Evolutionary conservation across 371 early-diverging fungal genomes (phyloP), one percentile per base, ranked within the genome.

Genomic region (Mucor racemosus): DNA sequence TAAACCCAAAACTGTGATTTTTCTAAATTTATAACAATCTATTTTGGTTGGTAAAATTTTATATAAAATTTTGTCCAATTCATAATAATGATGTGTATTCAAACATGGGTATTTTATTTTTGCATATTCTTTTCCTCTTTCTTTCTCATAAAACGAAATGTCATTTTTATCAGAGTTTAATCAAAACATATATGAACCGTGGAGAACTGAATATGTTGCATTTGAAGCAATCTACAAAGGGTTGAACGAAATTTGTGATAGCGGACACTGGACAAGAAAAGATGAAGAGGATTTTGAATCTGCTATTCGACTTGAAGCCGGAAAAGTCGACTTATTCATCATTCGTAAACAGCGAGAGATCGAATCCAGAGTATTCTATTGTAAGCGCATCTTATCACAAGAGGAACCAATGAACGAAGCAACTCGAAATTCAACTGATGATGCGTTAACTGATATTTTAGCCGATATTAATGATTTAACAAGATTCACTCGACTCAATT

Each of bases 401-500:
- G 62, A 74, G 14, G 67, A 59, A 38, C 54, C 4, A 15, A 14
- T 38, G 21, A 50, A 15, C n/a, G 40, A 62, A 39, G 15, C 6
- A 5, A 26, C 36, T 21, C 33, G 41, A 5, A 36, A 41, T 17
- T 59, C 73, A 7, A 67, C 68, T 21, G 58, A 72, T 17, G 81
- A 90, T n/a, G 88, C 92, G 39, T 86, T 94, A 64, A 87, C 89
- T 58, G 78, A 81, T 5, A 88, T 97, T 44, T 85, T 95, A 38
- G 84, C 84, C 50, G 97, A 97, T 66, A 84, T 96, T 26, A 92
- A 90, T 70, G 94, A 95, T 65, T 84, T 98, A n/a, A 87, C 93
- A 53, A 92, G 92, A 79, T 99, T 92, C 76, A 91, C 94, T 5
- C 92, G 98, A 10, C 81, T 95, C 69, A 99, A 99, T 86, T 95